phyloP scores from a whole-genome alignment of 2,329 filamentous ascomycete genomes.

The Stachybotrys chlorohalonatus region DNA sequence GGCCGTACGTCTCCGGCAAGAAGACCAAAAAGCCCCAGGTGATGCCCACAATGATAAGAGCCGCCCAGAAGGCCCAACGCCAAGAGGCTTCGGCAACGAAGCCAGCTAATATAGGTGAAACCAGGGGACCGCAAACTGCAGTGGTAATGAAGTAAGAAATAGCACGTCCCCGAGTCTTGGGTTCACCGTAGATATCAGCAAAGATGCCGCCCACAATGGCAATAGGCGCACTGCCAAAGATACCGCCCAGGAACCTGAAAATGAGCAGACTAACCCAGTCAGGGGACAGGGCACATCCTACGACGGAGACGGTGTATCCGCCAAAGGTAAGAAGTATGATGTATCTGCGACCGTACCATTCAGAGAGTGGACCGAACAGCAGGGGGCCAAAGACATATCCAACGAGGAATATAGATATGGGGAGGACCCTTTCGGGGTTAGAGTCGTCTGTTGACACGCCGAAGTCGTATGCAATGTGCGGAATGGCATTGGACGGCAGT shows the following conservation, averaged over 20 bases:
- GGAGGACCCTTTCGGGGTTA: neutral
- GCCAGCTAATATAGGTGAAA: constrained; percentile 20
- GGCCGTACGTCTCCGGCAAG: constrained; percentile 6
- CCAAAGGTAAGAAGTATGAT: neutral
- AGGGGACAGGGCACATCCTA: neutral
- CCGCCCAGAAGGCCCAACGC: constrained; percentile 32
- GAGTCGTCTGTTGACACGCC: neutral
- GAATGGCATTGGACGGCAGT: neutral
- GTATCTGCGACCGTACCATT: neutral
- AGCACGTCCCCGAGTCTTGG: neutral
- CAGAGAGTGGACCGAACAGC: neutral
- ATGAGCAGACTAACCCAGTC: neutral
- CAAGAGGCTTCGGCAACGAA: constrained; percentile 27
- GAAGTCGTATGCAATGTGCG: neutral
- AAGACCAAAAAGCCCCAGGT: constrained; percentile 38
- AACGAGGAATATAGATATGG: neutral
- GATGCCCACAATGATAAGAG: constrained; percentile 13
- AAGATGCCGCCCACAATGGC: neutral
- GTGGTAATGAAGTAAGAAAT: neutral
- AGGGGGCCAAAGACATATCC: neutral
- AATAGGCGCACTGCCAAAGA: neutral
- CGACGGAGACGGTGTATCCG: neutral
- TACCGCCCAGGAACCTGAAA: neutral
- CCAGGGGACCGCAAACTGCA: neutral
- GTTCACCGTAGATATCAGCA: neutral